These are phyloP conservation scores for Sesbania bispinosa DNA, from an alignment of 306 rosid species.

Conservation along the genomic window DNA sequence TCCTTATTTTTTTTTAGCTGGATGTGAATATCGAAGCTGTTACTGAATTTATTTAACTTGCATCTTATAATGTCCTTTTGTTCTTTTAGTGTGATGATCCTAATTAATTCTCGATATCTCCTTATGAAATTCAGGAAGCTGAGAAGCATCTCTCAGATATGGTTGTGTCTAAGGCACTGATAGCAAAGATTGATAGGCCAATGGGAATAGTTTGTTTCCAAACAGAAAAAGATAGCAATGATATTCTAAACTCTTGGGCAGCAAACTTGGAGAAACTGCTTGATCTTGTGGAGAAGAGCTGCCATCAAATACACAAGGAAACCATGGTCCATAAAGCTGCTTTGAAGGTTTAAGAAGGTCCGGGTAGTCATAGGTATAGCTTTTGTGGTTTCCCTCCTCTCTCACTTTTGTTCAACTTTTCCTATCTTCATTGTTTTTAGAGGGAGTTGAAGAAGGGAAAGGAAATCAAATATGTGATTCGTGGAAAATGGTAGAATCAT, in stretches of 20 bases:
- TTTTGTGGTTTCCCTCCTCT: background rate
- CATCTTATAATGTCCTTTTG: background rate
- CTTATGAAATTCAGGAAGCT: slow-evolving; percentile 56
- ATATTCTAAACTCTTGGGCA: slow-evolving; percentile 86
- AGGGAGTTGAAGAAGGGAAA: background rate
- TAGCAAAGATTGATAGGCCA: slow-evolving; percentile 94
- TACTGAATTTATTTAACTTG: background rate
- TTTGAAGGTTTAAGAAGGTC: slow-evolving; percentile 48
- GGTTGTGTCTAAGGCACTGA: slow-evolving; percentile 94
- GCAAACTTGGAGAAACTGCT: slow-evolving; percentile 89
- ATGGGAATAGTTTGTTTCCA: slow-evolving; percentile 81
- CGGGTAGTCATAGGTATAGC: slow-evolving; percentile 4
- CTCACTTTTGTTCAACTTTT: background rate
- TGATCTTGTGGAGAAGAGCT: slow-evolving; percentile 94
- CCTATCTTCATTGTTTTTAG: background rate
- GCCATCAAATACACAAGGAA: slow-evolving; percentile 98
- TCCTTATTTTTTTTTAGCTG: background rate
- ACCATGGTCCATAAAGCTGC: slow-evolving; percentile 93
- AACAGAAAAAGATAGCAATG: slow-evolving; percentile 85
- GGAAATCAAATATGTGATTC: background rate
- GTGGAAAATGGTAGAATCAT: background rate
- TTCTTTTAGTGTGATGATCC: background rate
- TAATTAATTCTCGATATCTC: background rate
- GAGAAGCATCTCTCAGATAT: slow-evolving; percentile 97
- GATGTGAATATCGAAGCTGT: background rate